Evolutionary conservation across 768 basidiomycete genomes (phyloP).

Genomic region (Solioccasus polychromus): DNA sequence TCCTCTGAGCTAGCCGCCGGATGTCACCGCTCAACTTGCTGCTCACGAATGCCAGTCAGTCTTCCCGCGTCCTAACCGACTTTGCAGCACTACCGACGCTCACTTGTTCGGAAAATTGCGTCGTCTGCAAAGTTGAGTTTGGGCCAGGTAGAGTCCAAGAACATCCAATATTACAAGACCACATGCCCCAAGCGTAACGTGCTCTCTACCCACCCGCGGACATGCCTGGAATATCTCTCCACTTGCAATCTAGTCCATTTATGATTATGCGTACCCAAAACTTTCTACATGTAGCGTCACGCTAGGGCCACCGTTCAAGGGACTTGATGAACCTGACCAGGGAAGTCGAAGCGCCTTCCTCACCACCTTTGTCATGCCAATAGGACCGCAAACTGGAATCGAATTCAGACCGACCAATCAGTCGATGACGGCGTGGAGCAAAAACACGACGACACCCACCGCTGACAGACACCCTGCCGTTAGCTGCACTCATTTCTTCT

Average conservation of each 20-base stretch:
- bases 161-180: not conserved
- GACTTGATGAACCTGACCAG: slow-evolving; percentile 21
- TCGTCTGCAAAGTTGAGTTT: too few species aligned
- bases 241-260: not conserved
- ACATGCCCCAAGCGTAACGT: not conserved
- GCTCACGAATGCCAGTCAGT: too few species aligned
- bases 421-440: too few species aligned
- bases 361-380: slow-evolving; percentile 33
- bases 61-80: too few species aligned
- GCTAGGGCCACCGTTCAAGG: slow-evolving; percentile 32
- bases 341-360: slow-evolving; percentile 35
- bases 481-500: slow-evolving; percentile 32
- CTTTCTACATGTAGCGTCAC: slow-evolving; percentile 33
- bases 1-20: too few species aligned
- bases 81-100: too few species aligned
- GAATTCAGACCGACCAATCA: too few species aligned
- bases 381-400: slow-evolving; percentile 46
- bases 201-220: not conserved
- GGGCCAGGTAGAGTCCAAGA: not conserved
- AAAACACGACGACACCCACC: slow-evolving; percentile 29
- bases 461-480: slow-evolving; percentile 40
- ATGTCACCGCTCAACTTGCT: too few species aligned
- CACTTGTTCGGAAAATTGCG: too few species aligned
- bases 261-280: slow-evolving; percentile 32
- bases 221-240: too few species aligned